Evolutionary conservation across 2,329 filamentous ascomycete species (phyloP), one percentile per base, ranked within the genome.

Genomic region (Talaromyces funiculosus): DNA sequence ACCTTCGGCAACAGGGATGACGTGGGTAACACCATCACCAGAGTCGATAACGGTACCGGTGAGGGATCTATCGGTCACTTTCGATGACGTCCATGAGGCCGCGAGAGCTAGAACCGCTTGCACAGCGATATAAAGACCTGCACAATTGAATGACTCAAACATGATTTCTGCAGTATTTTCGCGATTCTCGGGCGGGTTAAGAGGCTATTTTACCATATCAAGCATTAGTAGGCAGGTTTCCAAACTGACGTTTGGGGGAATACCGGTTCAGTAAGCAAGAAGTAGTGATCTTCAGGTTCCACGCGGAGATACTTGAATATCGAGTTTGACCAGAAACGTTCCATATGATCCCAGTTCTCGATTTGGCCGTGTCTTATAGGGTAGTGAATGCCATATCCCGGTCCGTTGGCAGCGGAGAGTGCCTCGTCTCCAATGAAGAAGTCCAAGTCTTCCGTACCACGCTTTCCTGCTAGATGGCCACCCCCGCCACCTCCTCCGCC

Each of bases 301-400:
- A 99, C 94, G 69, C 94, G 87, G 57, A 99, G 84, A 73, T 99
- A 99, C 77, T 99, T 99, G 86, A 99, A 99, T 79, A 99, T 99
- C 65, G 94, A 99, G 81, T 97, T 97, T 67, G 95, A 97, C 94
- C 94, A 99, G 81, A 97, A 99, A 65, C 94, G 88, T 78, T 99
- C 94, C 94, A 99, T 99, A 71, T 97, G 90, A 78, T 99, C 94
- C 94, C 94, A 99, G 75, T 99, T 97, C 80, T 99, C 94, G 76
- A 99, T 90, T 81, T 99, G 94, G 53, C 94, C 94, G 73, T 99
- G 94, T 66, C 94, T 87, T 70, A 99, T 97, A 61, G 94, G 94
- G 77, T 97, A 99, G 79, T 97, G 91, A 74, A 99, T 83, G 61
- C 92, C 93, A 78, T 99, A 99, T 66, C 94, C 92, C 68, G 94